A percentile compares a stretch with the other conserved stretches of the same genome.
Evolutionary conservation across 1,139 yeast species (phyloP).

Genomic region (Geotrichum cucujoidarum): DNA sequence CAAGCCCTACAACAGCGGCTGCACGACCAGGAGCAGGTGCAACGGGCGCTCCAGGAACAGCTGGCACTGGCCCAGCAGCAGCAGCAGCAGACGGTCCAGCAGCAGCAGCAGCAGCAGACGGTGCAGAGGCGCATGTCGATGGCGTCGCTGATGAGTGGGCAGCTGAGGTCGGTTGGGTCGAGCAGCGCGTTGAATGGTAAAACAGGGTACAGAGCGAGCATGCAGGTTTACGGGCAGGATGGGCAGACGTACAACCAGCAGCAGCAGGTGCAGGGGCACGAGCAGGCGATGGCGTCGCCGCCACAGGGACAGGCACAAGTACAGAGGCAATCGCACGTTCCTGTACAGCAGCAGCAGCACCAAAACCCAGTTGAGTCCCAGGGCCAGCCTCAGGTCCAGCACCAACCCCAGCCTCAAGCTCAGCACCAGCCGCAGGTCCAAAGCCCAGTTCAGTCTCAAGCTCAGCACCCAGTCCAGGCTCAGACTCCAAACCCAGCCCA

Average conservation of each 20-base stretch:
- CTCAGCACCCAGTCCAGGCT: conserved; percentile 8
- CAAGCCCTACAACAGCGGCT: conserved; percentile 12
- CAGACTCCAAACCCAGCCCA: conserved; percentile 7
- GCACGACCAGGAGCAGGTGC: conserved; percentile 22
- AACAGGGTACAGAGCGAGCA: no score
- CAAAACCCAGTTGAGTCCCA: conserved; percentile 11
- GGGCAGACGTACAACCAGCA: no score
- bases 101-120: conserved; percentile 19
- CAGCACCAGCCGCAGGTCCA: not conserved
- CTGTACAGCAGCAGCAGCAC: conserved; percentile 6
- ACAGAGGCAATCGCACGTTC: not conserved
- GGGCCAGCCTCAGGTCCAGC: conserved; percentile 7
- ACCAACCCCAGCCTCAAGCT: conserved; percentile 15
- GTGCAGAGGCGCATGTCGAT: conserved; percentile 3
- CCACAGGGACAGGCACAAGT: not conserved
- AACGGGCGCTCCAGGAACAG: conserved; percentile 17
- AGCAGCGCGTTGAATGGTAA: conserved; percentile 10
- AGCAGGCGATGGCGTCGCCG: conserved; percentile 18
- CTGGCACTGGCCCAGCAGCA: conserved; percentile 15
- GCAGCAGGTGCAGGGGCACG: conserved; percentile 1
- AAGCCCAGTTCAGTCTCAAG: conserved; percentile 11
- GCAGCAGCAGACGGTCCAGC: conserved; percentile 3
- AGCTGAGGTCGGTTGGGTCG: not conserved
- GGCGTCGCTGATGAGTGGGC: conserved; percentile 12
- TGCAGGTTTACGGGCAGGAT: no score